A percentile compares a stretch with the other conserved stretches of the same genome.
Conservation (phyloP, 306 rosid genomes). For the Quercus mongolica region DNA sequence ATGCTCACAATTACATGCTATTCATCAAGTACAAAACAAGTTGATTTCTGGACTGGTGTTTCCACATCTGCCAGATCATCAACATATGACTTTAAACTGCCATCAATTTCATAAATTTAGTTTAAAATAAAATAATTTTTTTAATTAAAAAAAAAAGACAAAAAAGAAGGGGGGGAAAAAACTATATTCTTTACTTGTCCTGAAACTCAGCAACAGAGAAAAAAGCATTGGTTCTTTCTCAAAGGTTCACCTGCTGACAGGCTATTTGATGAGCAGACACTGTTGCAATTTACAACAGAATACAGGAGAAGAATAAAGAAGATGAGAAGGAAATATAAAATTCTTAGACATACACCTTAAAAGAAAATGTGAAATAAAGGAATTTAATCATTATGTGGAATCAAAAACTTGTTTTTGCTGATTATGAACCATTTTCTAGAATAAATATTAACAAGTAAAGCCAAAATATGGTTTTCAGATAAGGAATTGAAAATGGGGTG, state of each 20-base stretch:
- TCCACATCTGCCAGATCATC: not conserved
- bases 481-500: not conserved
- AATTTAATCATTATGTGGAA: not conserved
- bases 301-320: not conserved
- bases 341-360: not conserved
- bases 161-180: not conserved
- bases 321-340: not conserved
- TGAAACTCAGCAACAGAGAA: not conserved
- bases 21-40: not conserved
- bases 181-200: not conserved
- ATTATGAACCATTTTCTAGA: not conserved
- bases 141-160: not conserved
- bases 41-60: not conserved
- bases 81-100: not conserved
- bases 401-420: not conserved
- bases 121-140: too few relatives aligned
- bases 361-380: not conserved
- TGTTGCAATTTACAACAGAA: not conserved
- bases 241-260: not conserved
- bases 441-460: not conserved
- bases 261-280: not conserved
- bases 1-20: not conserved
- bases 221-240: not conserved
- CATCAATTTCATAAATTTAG: not conserved
- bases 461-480: not conserved